Conservation (phyloP, 495 filamentous ascomycete species). For the Chaetomium cochliodes region DNA sequence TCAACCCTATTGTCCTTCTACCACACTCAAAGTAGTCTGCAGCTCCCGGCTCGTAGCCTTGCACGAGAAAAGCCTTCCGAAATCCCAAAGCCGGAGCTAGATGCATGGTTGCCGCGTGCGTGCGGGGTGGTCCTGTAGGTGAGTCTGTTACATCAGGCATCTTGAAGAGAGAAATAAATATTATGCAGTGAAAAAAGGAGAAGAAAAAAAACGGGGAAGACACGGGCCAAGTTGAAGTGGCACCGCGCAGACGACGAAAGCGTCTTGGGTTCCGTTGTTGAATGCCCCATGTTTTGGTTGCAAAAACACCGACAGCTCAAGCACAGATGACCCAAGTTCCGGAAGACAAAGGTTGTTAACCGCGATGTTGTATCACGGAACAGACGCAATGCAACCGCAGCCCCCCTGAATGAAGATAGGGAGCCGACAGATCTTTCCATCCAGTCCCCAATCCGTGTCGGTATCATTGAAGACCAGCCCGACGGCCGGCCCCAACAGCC, state of each 20-base stretch:
- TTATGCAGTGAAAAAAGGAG: slow-evolving; percentile 24
- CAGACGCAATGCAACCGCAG: slow-evolving; percentile 34
- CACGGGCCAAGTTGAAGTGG: slow-evolving; percentile 67
- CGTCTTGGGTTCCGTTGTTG: slow-evolving; percentile 73
- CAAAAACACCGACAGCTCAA: slow-evolving; percentile 71
- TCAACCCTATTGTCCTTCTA: background rate
- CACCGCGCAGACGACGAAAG: slow-evolving; percentile 60
- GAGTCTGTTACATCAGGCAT: slow-evolving; percentile 3
- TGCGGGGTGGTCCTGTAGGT: slow-evolving; percentile 1
- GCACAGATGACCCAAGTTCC: slow-evolving; percentile 48
- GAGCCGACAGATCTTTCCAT: slow-evolving; percentile 38
- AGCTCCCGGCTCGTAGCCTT: background rate
- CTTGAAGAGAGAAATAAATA: slow-evolving; percentile 4
- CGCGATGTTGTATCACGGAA: slow-evolving; percentile 52
- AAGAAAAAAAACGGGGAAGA: slow-evolving; percentile 36
- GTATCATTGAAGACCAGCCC: background rate
- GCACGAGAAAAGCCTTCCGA: background rate
- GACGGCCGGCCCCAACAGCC: background rate
- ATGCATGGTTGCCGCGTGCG: background rate
- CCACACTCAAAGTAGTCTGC: background rate
- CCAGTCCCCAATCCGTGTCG: slow-evolving; percentile 28
- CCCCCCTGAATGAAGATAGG: slow-evolving; percentile 25
- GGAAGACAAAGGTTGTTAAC: slow-evolving; percentile 37
- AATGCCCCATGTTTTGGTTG: slow-evolving; percentile 78
- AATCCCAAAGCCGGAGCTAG: background rate